Base-by-base conservation (phyloP, 2,329 filamentous ascomycete genomes). In the Exophiala phaeomuriformis region DNA sequence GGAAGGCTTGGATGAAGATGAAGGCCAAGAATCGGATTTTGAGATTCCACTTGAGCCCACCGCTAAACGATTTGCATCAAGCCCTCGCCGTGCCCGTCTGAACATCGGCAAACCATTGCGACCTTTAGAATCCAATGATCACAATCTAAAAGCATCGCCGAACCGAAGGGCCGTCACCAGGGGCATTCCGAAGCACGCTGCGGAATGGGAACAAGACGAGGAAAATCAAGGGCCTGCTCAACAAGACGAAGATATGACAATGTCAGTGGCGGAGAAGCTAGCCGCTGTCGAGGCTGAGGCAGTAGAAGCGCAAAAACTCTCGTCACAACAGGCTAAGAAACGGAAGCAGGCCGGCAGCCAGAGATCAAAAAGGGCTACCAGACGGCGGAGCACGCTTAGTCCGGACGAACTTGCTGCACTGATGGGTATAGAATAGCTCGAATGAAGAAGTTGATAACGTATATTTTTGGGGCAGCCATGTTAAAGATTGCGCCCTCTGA, bases 301-400 rank as follows among this genome's bases (percentile, higher is more conserved):
- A 27, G 65, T 67, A 36, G 67, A 66, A 33, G 70, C 69, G 6
- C 67, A 68, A 37, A 63, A 55, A 62, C 64, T 43, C 62, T 63
- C 27, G 66, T 19, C 28, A 45, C 42, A 45, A 10, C 28, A n/a
- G 27, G 37, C 33, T 6, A 41, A 49, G 33, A 61, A 60, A 52
- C 47, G 55, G 32, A 61, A 58, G 35, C 46, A 53, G 6, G 41
- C 35, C 12, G 29, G 45, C 28, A 9, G 31, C 31, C 39, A 30
- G 42, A 48, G 42, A 27, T 42, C 45, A 19, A 58, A 53, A 36
- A 56, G 48, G 30, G 51, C 32, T 5, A 54, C 60, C 30, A 61
- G 64, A 41, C 62, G 72, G 54, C 66, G 72, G 43, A 75, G 72
- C 52, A 75, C 72, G 30, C 63, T 75, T 28, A 73, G 69, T n/a